These are phyloP conservation scores for Amorphotheca resinae DNA, from an alignment of 495 filamentous ascomycete genomes.

Conservation along the genomic window DNA sequence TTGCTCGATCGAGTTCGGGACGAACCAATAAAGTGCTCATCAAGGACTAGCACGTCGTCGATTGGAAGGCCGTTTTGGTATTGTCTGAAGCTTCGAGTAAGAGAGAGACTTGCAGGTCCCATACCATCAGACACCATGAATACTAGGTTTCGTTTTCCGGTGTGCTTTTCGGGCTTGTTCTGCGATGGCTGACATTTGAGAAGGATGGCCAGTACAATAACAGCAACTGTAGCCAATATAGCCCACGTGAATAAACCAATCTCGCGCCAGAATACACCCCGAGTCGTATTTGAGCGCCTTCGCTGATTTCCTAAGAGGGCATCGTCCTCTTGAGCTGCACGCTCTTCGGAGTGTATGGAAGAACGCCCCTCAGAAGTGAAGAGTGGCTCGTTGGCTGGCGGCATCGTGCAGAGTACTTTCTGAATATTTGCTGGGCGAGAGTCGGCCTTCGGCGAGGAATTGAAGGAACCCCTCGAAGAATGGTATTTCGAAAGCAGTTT, in stretches of 20 bases:
- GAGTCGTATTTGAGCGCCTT: neutral
- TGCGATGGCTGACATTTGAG: constrained; percentile 47
- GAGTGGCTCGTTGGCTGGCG: constrained; percentile 11
- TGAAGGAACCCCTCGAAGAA: too few relatives aligned
- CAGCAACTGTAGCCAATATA: constrained; percentile 65
- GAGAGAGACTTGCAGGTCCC: constrained; percentile 78
- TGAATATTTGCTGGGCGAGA: too few relatives aligned
- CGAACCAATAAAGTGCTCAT: constrained; percentile 77
- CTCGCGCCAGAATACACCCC: constrained; percentile 30
- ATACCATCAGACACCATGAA: constrained; percentile 99
- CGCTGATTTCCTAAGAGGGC: constrained; percentile 16
- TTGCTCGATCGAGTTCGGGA: constrained; percentile 73
- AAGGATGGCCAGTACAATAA: constrained; percentile 62
- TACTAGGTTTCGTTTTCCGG: constrained; percentile 77
- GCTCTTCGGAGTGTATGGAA: constrained; percentile 16
- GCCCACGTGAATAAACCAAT: constrained; percentile 78
- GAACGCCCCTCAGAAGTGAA: constrained; percentile 14
- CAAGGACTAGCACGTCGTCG: constrained; percentile 63
- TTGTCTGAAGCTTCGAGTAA: constrained; percentile 79
- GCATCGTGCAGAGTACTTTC: neutral
- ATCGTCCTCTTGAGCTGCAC: constrained; percentile 19
- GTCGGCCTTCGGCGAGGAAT: too few relatives aligned
- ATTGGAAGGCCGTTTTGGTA: constrained; percentile 45
- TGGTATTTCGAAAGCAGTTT: too few relatives aligned
- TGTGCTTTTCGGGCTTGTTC: constrained; percentile 8